Percentiles rank a stretch among this genome's conserved stretches.
Evolutionary conservation across 164 flowering plant genomes (phyloP).

Genomic region (Euptelea pleiosperma): DNA sequence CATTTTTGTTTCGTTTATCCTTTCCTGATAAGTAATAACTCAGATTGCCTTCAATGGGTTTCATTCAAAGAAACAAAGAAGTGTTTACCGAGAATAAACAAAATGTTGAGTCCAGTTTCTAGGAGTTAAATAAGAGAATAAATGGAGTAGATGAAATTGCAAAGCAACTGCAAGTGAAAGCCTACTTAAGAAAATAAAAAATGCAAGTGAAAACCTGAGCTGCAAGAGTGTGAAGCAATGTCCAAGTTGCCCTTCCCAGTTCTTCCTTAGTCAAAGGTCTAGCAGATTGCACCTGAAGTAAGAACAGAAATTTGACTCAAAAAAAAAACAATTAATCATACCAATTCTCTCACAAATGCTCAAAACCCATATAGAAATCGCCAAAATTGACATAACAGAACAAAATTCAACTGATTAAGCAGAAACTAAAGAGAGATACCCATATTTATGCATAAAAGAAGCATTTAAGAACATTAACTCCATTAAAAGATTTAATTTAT

Average conservation of each 20-base stretch:
- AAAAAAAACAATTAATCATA: background rate
- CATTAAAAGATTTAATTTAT: no score
- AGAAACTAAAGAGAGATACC: no score
- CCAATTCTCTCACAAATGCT: background rate
- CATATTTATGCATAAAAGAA: no score
- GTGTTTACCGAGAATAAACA: background rate
- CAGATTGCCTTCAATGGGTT: no score
- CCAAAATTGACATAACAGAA: no score
- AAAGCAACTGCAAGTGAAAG: constrained; percentile 12
- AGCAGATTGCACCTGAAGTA: constrained; percentile 41
- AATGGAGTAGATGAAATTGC: background rate
- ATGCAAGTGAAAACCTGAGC: constrained; percentile 59
- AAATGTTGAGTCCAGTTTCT: no score
- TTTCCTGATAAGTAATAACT: no score
- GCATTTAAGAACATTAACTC: no score
- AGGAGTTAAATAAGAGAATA: background rate
- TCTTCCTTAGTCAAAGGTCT: constrained; percentile 81
- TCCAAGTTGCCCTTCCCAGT: constrained; percentile 96
- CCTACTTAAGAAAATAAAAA: constrained; percentile 46
- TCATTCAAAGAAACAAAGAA: no score
- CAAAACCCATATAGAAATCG: background rate
- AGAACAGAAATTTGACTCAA: background rate
- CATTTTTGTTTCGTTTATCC: no score
- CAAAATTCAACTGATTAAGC: no score
- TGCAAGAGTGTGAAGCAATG: constrained; percentile 90